Evolutionary conservation across 2,329 filamentous ascomycete genomes (phyloP), one percentile per base, ranked within the genome.

Genomic region (Chrysoporthe puriensis): DNA sequence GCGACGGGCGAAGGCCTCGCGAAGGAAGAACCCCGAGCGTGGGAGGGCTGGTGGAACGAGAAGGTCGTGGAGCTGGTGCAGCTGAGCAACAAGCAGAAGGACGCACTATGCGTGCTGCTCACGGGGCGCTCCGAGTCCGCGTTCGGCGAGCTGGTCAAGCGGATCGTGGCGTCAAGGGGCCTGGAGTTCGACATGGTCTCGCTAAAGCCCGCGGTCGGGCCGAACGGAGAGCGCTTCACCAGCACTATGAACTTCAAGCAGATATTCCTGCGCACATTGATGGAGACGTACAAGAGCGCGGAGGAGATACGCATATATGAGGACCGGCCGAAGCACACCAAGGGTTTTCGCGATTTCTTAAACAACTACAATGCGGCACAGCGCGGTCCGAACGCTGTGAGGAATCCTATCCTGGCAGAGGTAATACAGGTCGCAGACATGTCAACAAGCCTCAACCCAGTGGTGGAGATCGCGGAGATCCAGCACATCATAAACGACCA

Each of bases 11-110:
- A 93, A 67, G 96, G 96, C 18, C 77, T 90, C 6, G 92, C 93
- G 63, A 87, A 87, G 67, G 96, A 98, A 79, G 94, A 98, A 77
- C 83, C 86, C 54, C 88, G 89, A 34, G 94, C 87, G 11, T 99
- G 95, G 95, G 83, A 91, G 67, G 94, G 94, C 46, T 97, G 93
- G 91, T 99, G 96, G 96, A 98, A 98, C 75, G 95, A 98, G 76
- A 89, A 91, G 73, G 90, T 99, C 68, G 90, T 88, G 65, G 87
- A 94, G 73, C 86, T 98, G 42, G 93, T 96, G 52, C 85, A 86
- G 74, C 82, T 97, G 66, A 94, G 91, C 77, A 92, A 92, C 83
- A 81, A 91, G 75, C 93, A 97, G 76, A 91, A 93, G 71, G 93
- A 96, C 76, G 91, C 92, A 0, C 82, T 98, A 48, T 93, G 88